A percentile compares a stretch with the other conserved stretches of the same genome.
phyloP scores from a whole-genome alignment of 768 basidiomycete genomes.

The Amanita subjunquillea region DNA sequence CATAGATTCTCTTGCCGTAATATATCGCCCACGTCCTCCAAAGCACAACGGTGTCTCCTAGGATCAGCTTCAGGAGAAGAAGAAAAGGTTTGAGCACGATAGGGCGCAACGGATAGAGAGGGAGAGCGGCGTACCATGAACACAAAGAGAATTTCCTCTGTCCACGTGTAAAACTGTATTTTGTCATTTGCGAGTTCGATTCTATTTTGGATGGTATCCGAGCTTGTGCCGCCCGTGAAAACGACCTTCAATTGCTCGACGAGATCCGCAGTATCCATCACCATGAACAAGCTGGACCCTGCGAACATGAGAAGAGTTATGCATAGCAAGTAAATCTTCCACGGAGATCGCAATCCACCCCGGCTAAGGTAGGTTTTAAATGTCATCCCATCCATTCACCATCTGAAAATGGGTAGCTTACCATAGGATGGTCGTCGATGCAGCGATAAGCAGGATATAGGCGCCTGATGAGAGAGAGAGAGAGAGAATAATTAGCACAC shows the following conservation, averaged over 20 bases:
- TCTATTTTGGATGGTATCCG: constrained; percentile 9
- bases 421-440: constrained; percentile 11
- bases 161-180: constrained; percentile 16
- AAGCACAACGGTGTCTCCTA: constrained; percentile 20
- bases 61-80: constrained; percentile 13
- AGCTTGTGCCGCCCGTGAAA: constrained; percentile 13
- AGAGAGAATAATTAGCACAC: background rate
- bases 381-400: too few relatives aligned
- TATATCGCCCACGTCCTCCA: constrained; percentile 20
- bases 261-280: constrained; percentile 18
- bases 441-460: constrained; percentile 10
- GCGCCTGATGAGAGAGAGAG: constrained; percentile 1
- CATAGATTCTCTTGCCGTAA: constrained; percentile 8
- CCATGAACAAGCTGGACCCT: constrained; percentile 16
- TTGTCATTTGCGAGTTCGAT: constrained; percentile 12
- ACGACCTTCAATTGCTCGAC: constrained; percentile 17
- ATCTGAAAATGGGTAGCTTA: background rate
- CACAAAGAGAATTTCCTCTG: constrained; percentile 20
- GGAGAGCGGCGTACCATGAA: constrained; percentile 14
- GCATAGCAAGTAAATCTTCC: constrained; percentile 12
- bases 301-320: constrained; percentile 18
- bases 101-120: background rate
- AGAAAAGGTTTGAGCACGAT: background rate
- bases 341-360: constrained; percentile 8
- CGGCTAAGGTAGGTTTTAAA: constrained; percentile 8